phyloP scores from a whole-genome alignment of 805 yeast genomes.

The Candida ascalaphidarum region DNA sequence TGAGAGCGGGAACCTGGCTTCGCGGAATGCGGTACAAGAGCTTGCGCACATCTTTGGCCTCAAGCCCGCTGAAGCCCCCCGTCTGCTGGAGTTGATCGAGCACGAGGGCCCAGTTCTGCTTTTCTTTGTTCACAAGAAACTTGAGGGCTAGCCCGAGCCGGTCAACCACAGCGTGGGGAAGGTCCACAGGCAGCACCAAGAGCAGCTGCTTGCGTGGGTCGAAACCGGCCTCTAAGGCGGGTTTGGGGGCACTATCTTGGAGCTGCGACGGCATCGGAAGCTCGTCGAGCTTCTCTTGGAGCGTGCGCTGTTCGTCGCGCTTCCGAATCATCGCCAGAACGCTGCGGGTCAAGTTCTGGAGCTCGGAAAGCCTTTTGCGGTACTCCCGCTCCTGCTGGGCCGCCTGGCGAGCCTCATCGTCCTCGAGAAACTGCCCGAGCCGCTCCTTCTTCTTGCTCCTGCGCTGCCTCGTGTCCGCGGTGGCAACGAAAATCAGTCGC shows the following conservation, averaged over 20 bases:
- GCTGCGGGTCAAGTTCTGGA: constrained; percentile 19
- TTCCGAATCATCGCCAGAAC: constrained; percentile 15
- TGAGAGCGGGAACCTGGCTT: constrained; percentile 19
- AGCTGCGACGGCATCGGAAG: constrained; percentile 10
- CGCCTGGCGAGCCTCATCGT: constrained; percentile 12
- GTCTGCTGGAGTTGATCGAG: constrained; percentile 24
- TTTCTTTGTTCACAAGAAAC: constrained; percentile 26
- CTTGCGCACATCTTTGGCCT: constrained; percentile 21
- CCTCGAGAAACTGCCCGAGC: constrained; percentile 9
- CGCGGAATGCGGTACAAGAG: constrained; percentile 36
- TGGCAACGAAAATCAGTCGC: no score
- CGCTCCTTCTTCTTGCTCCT: no score
- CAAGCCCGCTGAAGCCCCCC: constrained; percentile 27
- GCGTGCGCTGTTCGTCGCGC: constrained; percentile 10
- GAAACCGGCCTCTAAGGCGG: not conserved
- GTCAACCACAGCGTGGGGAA: constrained; percentile 30
- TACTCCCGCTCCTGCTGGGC: constrained; percentile 14
- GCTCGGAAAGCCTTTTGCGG: constrained; percentile 15
- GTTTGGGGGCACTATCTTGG: no score
- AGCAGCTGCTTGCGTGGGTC: constrained; percentile 7
- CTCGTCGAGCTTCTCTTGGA: constrained; percentile 5
- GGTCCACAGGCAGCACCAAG: constrained; percentile 9
- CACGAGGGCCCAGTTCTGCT: constrained; percentile 42
- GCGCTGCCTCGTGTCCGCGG: no score
- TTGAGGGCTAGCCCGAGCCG: constrained; percentile 32